Percentiles rank a stretch among this genome's conserved stretches.
Conservation (phyloP, 331 rosid species). For the Acacia concinna region DNA sequence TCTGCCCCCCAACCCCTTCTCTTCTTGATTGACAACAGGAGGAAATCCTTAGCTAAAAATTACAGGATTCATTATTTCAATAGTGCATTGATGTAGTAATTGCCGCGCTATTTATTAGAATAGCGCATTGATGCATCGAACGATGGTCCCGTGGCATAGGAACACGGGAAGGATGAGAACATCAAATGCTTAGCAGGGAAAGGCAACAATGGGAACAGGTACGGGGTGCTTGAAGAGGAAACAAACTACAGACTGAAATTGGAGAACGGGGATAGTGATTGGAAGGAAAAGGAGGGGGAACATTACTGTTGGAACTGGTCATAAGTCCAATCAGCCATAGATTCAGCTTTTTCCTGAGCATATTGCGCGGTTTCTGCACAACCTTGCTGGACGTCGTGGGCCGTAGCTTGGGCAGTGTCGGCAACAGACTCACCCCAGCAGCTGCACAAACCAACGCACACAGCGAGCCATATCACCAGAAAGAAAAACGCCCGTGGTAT, state of each 20-base stretch:
- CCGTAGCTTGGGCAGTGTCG: slow-evolving; percentile 24
- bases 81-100: background rate
- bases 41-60: background rate
- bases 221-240: background rate
- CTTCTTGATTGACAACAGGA: background rate
- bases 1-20: background rate
- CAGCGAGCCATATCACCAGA: slow-evolving; percentile 26
- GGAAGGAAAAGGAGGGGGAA: background rate
- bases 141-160: background rate
- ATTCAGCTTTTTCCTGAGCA: slow-evolving; percentile 10
- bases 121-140: background rate
- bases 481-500: slow-evolving; percentile 17
- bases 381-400: slow-evolving; percentile 19
- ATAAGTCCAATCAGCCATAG: slow-evolving; percentile 36
- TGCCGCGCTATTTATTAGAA: background rate
- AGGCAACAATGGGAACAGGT: background rate
- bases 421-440: slow-evolving; percentile 26
- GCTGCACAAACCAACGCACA: slow-evolving; percentile 33
- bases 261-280: background rate
- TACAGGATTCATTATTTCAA: background rate
- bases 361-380: slow-evolving; percentile 3
- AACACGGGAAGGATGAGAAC: background rate
- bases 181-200: background rate
- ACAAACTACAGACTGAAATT: background rate
- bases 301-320: slow-evolving; percentile 41